Evolutionary conservation across 2,329 filamentous ascomycete genomes (phyloP).

Genomic region (Pseudogymnoascus sp.): DNA sequence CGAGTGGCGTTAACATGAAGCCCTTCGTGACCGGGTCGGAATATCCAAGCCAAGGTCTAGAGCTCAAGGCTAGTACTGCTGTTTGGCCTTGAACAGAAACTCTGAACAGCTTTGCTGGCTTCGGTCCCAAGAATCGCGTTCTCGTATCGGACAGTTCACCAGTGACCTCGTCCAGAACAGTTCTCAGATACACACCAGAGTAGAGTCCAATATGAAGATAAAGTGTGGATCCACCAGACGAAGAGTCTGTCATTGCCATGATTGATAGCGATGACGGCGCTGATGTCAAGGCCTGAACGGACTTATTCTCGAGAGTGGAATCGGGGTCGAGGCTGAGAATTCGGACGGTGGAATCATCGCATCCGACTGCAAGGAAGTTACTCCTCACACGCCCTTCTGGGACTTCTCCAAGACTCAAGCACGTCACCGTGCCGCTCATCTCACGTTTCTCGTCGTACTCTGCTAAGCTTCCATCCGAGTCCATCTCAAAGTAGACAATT

Average conservation of each 20-base stretch:
- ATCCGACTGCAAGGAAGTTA: constrained; percentile 90
- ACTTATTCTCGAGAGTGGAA: constrained; percentile 84
- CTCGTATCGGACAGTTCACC: constrained; percentile 92
- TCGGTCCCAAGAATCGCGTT: constrained; percentile 87
- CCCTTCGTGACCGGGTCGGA: constrained; percentile 77
- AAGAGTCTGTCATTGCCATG: constrained; percentile 92
- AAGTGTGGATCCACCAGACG: constrained; percentile 76
- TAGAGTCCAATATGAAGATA: constrained; percentile 95
- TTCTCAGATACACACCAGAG: constrained; percentile 92
- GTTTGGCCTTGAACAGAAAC: constrained; percentile 81
- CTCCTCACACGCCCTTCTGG: constrained; percentile 83
- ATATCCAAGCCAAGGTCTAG: constrained; percentile 93
- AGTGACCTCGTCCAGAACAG: constrained; percentile 88
- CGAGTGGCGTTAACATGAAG: constrained; percentile 87
- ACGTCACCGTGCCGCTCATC: constrained; percentile 92
- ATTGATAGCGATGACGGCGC: constrained; percentile 83
- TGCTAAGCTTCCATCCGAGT: constrained; percentile 77
- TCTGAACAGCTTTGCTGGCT: constrained; percentile 80
- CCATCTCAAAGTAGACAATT: constrained; percentile 97
- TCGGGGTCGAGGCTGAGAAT: constrained; percentile 87
- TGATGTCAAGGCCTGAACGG: constrained; percentile 85
- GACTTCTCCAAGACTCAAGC: constrained; percentile 85
- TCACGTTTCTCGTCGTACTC: constrained; percentile 94
- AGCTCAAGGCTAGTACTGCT: constrained; percentile 82
- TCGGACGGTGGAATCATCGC: constrained; percentile 91